Base-by-base conservation (phyloP, 306 rosid species). In the Begonia masoniana region DNA sequence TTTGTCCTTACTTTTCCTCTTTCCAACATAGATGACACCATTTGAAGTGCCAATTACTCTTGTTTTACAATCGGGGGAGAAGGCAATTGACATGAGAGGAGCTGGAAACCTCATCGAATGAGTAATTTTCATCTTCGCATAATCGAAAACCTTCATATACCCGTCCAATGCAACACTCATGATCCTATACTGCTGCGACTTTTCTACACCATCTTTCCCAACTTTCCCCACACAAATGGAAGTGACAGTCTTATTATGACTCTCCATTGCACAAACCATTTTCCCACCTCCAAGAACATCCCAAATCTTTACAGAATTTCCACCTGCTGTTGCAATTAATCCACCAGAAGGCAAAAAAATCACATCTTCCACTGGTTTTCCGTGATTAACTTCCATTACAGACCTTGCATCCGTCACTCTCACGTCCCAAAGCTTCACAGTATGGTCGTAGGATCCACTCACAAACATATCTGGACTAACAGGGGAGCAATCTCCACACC, bases 51-150 rank as follows among this genome's bases (percentile, higher is more conserved):
- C 99, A 35, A 86, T 74, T 13, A 79, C 88, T 57, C 94, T 59
- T 0, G 74, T 69, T 10, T 57, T 17, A 46, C 83, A 67, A 71
- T 86, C 95, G 0, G 85, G 93, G 0, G 99, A 86, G 54, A 61
- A 81, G 10, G 54, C 88, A 49, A 86, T 55, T 0, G 96, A 83
- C 74, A 81, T 64, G 13, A 92, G 82, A 3, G 96, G 99, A 0
- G 96, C 94, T 12, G 96, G 96, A 72, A 71, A 86, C 79, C 96
- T 76, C 94, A 77, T 79, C 0, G 99, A 86, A 71, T 86, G 79
- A 0, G 96, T 92, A 10, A 92, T 74, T 76, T 78, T 82, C 82
- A 76, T 67, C 12, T 74, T 42, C 1, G 78, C 71, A 59, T 86
- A 91, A 70, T 91, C 94, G 48, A 91, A 86, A 56, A 87, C 96